phyloP scores from a whole-genome alignment of 441 rosid species.

The Lepidium campestre region DNA sequence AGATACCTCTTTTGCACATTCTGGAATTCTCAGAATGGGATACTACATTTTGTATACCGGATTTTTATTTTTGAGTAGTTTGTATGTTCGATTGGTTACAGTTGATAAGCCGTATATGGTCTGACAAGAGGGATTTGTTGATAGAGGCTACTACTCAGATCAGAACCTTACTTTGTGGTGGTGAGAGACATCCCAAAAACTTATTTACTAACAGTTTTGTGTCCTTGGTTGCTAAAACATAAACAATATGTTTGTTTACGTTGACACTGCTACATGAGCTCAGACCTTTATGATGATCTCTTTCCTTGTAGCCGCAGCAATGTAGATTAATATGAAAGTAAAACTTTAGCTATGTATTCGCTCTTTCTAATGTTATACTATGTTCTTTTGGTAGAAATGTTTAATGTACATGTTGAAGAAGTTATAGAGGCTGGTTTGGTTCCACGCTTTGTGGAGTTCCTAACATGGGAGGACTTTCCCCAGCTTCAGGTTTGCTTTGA shows the following conservation, averaged over 20 bases:
- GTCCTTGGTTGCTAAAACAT: not conserved
- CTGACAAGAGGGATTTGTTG: conserved; percentile 45
- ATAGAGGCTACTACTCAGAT: conserved; percentile 56
- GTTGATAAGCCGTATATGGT: conserved; percentile 53
- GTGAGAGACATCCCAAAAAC: conserved; percentile 23
- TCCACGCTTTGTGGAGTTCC: conserved; percentile 58
- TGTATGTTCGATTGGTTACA: conserved; percentile 29
- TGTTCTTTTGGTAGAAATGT: conserved; percentile 27
- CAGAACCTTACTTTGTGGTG: conserved; percentile 45
- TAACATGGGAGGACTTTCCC: conserved; percentile 53
- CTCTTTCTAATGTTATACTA: conserved; percentile 10
- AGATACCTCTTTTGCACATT: not conserved
- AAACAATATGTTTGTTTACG: not conserved
- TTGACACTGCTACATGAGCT: not conserved
- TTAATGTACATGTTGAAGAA: conserved; percentile 38
- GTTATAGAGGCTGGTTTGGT: conserved; percentile 57
- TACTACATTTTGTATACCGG: not conserved
- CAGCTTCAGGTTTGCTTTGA: conserved; percentile 44
- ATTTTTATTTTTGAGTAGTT: conserved; percentile 6
- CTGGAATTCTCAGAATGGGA: not conserved
- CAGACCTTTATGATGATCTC: not conserved
- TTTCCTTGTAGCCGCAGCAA: not conserved
- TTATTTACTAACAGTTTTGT: conserved; percentile 5
- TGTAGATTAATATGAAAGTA: not conserved
- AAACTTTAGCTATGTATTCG: not conserved